Base-by-base conservation (phyloP, 371 early-diverging fungal species). In the Homolaphlyctis polyrhiza region DNA sequence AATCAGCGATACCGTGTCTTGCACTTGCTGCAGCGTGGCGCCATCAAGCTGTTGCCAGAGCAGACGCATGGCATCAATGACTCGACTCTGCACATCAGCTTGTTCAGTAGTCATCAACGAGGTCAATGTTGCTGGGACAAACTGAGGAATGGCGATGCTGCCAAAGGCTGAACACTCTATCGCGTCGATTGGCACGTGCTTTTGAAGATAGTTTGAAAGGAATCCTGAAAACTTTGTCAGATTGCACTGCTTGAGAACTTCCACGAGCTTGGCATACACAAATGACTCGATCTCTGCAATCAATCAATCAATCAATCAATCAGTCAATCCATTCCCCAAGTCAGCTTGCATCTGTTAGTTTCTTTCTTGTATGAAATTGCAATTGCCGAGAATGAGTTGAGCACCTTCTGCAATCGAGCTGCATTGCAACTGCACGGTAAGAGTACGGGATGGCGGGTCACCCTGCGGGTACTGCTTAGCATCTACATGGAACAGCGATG, bases 231-330 rank as follows among this genome's bases (percentile, higher is more conserved):
- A 87, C 57, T 85, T 84, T 1, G 81, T 83, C 64, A 89, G 72
- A 3, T 84, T 87, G 63, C 75, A 65, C 45, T 77, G 69, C 33
- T 71, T 64, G 39, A 79, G 60, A 29, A 75, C 74, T 11, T 71
- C 62, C 34, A 76, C 58, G 8, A 89, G 65, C 62, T 76, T 79
- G 0, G 74, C 60, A 35, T 76, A 72, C n/a, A 87, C 63, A 27
- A 81, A 85, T 28, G 68, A 75, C 67, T 87, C 86, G 50, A 89
- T 81, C 74, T 89, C 89, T 88, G 35, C 29, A 11, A 1, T n/a
- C 23, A 43, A 27, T 35, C 33, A 60, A 32, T 35, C 16, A 66
- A 29, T 52, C n/a, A n/a, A n/a, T n/a, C n/a, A n/a, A n/a, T n/a
- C n/a, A n/a, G n/a, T n/a, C n/a, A n/a, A n/a, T n/a, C n/a, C n/a